A percentile compares a stretch with the other conserved stretches of the same genome.
These are phyloP conservation scores for Alternaria solani DNA, from an alignment of 2,329 filamentous ascomycete species.

Conservation along the genomic window DNA sequence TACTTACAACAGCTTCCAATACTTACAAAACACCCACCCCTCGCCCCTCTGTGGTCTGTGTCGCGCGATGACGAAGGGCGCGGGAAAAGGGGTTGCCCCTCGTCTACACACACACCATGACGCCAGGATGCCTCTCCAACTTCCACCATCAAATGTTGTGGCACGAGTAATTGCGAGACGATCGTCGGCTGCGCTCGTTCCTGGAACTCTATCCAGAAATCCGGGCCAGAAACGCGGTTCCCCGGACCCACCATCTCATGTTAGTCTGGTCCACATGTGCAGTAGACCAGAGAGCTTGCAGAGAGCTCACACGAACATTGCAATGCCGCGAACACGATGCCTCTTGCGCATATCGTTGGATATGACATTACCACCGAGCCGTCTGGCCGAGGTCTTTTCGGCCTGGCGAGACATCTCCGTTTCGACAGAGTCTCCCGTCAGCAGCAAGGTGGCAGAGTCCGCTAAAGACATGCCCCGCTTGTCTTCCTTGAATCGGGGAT, in stretches of 20 bases:
- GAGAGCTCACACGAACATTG: slow-evolving; percentile 11
- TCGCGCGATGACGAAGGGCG: slow-evolving; percentile 36
- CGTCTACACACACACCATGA: slow-evolving; percentile 25
- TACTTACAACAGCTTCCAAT: slow-evolving; percentile 24
- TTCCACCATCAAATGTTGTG: slow-evolving; percentile 30
- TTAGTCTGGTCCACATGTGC: slow-evolving; percentile 33
- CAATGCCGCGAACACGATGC: slow-evolving; percentile 4
- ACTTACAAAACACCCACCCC: slow-evolving; percentile 15
- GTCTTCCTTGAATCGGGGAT: slow-evolving; percentile 24
- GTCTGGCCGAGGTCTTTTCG: slow-evolving; percentile 3
- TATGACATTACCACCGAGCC: slow-evolving; percentile 7
- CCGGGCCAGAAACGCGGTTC: slow-evolving; percentile 46
- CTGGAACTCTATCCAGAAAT: slow-evolving; percentile 45
- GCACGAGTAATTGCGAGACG: slow-evolving; percentile 41
- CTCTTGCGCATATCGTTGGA: slow-evolving; percentile 3
- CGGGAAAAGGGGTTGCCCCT: slow-evolving; percentile 34
- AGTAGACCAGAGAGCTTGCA: slow-evolving; percentile 21
- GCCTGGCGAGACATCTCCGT: slow-evolving; percentile 11
- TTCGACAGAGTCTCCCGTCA: slow-evolving; percentile 14
- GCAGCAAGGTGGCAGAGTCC: slow-evolving; percentile 19
- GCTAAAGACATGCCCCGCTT: slow-evolving; percentile 28
- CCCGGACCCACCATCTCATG: slow-evolving; percentile 34
- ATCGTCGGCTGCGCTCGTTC: slow-evolving; percentile 47
- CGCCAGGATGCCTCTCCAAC: slow-evolving; percentile 29
- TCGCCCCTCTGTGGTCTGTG: slow-evolving; percentile 25